Conservation (phyloP, 768 basidiomycete genomes). For the Mycena haematopus region DNA sequence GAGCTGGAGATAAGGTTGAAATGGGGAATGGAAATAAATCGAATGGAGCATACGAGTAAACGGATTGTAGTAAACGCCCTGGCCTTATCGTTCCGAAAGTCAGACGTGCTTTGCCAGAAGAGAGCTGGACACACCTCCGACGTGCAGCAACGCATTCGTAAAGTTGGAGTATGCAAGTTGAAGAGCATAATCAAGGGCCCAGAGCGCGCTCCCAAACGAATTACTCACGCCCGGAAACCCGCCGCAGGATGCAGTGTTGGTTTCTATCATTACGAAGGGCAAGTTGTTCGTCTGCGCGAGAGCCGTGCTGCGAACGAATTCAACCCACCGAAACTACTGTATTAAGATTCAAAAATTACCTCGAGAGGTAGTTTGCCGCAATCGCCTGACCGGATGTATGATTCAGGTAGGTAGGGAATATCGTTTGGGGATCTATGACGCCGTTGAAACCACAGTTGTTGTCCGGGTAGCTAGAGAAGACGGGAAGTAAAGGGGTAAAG, state of each 20-base stretch:
- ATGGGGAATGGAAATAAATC: conserved; percentile 32
- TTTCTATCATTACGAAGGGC: conserved; percentile 71
- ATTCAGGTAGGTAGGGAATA: conserved; percentile 67
- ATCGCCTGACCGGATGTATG: conserved; percentile 61
- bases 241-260: conserved; percentile 73
- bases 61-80: conserved; percentile 36
- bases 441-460: conserved; percentile 67
- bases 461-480: conserved; percentile 55
- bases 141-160: conserved; percentile 37
- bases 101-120: conserved; percentile 10
- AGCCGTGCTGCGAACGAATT: conserved; percentile 44
- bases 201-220: conserved; percentile 67
- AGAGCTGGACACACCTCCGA: conserved; percentile 38
- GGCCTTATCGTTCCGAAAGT: conserved; percentile 19
- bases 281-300: conserved; percentile 50
- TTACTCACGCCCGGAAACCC: conserved; percentile 70
- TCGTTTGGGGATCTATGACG: conserved; percentile 48
- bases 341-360: not conserved
- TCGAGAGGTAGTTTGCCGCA: conserved; percentile 53
- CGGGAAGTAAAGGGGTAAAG: conserved; percentile 31
- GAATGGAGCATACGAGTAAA: conserved; percentile 39
- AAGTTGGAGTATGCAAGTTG: conserved; percentile 49
- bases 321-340: not conserved
- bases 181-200: conserved; percentile 62
- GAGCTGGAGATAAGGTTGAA: conserved; percentile 41